phyloP scores from a whole-genome alignment of 257 asterid species.

The Rauvolfia tetraphylla region DNA sequence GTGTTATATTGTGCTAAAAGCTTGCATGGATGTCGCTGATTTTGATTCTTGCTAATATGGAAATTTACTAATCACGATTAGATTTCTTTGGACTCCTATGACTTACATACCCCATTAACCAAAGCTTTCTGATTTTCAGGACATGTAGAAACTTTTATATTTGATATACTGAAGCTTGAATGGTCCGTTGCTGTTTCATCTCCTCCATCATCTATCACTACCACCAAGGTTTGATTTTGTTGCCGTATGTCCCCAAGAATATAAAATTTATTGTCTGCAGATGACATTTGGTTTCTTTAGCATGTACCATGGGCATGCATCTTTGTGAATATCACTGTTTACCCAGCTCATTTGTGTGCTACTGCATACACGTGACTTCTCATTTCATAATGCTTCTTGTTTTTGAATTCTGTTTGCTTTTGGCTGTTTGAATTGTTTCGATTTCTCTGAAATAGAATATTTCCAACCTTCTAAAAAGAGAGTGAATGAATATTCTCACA shows the following conservation, averaged over 20 bases:
- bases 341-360: neutral
- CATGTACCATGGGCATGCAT: neutral
- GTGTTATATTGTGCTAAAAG: neutral
- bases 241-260: slow-evolving; percentile 4
- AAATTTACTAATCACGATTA: neutral
- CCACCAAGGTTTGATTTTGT: slow-evolving; percentile 64
- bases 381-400: neutral
- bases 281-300: neutral
- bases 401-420: neutral
- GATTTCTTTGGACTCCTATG: neutral
- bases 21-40: neutral
- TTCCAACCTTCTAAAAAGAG: neutral
- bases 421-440: neutral
- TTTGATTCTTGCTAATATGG: neutral
- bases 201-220: slow-evolving; percentile 74
- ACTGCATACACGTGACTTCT: too few species aligned
- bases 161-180: slow-evolving; percentile 83
- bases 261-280: neutral
- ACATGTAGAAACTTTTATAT: slow-evolving; percentile 73
- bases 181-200: slow-evolving; percentile 87
- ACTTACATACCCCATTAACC: neutral
- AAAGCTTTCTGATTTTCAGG: slow-evolving; percentile 39
- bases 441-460: neutral
- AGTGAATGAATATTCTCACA: neutral
- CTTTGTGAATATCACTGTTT: neutral